phyloP scores from a whole-genome alignment of 257 asterid genomes.

The Datura wrightii region DNA sequence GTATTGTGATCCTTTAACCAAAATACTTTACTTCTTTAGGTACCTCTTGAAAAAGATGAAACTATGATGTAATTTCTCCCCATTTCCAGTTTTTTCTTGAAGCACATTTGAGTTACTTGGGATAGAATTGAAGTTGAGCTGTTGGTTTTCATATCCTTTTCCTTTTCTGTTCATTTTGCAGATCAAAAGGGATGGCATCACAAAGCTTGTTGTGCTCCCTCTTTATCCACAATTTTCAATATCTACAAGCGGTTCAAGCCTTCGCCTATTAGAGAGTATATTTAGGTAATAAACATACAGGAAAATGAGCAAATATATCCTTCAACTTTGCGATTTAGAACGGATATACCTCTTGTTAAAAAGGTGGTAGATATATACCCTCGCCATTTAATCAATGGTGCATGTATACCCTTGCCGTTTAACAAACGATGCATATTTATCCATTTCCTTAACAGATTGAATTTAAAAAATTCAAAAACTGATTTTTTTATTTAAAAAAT shows the following conservation, averaged over 20 bases:
- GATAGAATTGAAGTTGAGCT: constrained; percentile 7
- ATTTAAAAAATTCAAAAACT: too few species aligned
- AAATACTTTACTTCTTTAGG: neutral
- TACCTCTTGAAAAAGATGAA: neutral
- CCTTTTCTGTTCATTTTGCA: constrained; percentile 36
- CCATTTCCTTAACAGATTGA: too few species aligned
- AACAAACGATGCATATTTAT: too few species aligned
- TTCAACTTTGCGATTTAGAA: too few species aligned
- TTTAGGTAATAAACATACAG: constrained; percentile 62
- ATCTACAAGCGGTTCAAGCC: constrained; percentile 99
- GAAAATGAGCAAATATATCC: too few species aligned
- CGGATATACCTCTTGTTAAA: too few species aligned
- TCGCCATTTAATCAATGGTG: too few species aligned
- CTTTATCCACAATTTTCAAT: constrained; percentile 98
- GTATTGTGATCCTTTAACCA: neutral
- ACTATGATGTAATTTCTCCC: neutral
- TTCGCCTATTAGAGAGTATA: constrained; percentile 89
- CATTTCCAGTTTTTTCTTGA: neutral
- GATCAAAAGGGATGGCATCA: constrained; percentile 86
- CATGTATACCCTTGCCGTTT: too few species aligned
- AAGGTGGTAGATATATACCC: too few species aligned
- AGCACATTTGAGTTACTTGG: neutral
- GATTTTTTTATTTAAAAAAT: too few species aligned
- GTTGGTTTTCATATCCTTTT: constrained; percentile 7
- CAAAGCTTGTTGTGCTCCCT: constrained; percentile 96